Base-by-base conservation (phyloP, 2,329 filamentous ascomycete genomes). In the Plenodomus tracheiphilus region DNA sequence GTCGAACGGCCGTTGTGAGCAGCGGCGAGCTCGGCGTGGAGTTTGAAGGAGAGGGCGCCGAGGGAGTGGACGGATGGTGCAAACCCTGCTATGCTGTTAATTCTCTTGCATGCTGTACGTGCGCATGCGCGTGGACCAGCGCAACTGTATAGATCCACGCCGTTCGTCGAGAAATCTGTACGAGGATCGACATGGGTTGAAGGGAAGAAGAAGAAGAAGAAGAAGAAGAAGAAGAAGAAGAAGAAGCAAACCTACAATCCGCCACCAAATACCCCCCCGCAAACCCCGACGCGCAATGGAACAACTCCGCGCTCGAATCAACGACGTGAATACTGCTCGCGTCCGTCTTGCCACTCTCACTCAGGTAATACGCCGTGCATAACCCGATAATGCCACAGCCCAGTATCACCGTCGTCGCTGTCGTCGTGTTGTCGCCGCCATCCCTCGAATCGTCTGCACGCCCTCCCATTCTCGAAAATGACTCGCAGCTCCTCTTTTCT, bases 191-290 rank as follows among this genome's bases (percentile, higher is more conserved):
- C n/a, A 7, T 18, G 7, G 21, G 30, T 32, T 18, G 39, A n/a
- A 36, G n/a, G n/a, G n/a, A n/a, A n/a, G n/a, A n/a, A n/a, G n/a
- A n/a, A n/a, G n/a, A n/a, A n/a, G n/a, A n/a, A n/a, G n/a, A n/a
- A n/a, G n/a, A n/a, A n/a, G n/a, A n/a, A n/a, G n/a, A n/a, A n/a
- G n/a, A n/a, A n/a, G n/a, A n/a, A 18, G 20, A 11, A 39, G 9
- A 39, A 19, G 18, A 6, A 5, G 2, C 11, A 21, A 41, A 59
- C 69, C 16, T 64, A 76, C 88, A 92, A 68, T 92, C 86, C 28
- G 77, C 78, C 0, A 88, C 88, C 8, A 92, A 65, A 62, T 92
- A 93, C 0, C 89, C 88, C 16, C 81, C 89, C 0, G 88, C 87
- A 56, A 82, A 85, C 1, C 89, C 88, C 2, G 87, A 91, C 0